phyloP scores from a whole-genome alignment of 257 asterid species.

The Solanum lignicaule region DNA sequence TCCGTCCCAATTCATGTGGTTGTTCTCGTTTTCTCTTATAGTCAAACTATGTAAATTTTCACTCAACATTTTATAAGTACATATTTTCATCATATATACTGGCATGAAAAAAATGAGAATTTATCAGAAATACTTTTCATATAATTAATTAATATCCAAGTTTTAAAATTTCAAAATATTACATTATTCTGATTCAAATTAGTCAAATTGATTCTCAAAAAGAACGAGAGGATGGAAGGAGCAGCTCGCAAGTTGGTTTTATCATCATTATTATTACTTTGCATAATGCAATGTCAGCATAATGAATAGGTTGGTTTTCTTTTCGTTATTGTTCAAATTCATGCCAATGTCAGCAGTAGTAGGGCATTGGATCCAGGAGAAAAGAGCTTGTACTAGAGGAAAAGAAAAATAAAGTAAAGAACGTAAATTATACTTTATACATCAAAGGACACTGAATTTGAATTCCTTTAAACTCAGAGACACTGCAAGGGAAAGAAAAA shows the following conservation, averaged over 20 bases:
- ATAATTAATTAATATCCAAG: not conserved
- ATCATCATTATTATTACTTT: not conserved
- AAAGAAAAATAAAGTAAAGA: not conserved
- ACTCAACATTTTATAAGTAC: not conserved
- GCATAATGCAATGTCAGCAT: not conserved
- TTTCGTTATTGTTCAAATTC: not conserved
- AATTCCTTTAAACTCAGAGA: not conserved
- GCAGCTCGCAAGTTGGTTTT: not conserved
- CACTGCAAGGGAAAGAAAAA: not conserved
- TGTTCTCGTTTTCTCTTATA: not conserved
- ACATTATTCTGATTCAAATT: not conserved
- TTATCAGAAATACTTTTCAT: not conserved
- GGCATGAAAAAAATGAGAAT: not conserved
- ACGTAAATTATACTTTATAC: not conserved
- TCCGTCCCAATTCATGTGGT: not conserved
- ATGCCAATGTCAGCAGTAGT: slow-evolving; percentile 7
- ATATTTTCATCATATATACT: not conserved
- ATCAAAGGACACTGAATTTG: not conserved
- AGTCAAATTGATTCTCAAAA: not conserved
- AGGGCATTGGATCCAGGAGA: slow-evolving; percentile 7
- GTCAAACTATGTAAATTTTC: not conserved
- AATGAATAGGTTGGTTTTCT: not conserved
- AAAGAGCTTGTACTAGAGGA: not conserved
- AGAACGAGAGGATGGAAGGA: not conserved
- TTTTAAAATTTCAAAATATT: not conserved